Evolutionary conservation across 2,329 filamentous ascomycete genomes (phyloP).

Genomic region (Chaetomium globosum): DNA sequence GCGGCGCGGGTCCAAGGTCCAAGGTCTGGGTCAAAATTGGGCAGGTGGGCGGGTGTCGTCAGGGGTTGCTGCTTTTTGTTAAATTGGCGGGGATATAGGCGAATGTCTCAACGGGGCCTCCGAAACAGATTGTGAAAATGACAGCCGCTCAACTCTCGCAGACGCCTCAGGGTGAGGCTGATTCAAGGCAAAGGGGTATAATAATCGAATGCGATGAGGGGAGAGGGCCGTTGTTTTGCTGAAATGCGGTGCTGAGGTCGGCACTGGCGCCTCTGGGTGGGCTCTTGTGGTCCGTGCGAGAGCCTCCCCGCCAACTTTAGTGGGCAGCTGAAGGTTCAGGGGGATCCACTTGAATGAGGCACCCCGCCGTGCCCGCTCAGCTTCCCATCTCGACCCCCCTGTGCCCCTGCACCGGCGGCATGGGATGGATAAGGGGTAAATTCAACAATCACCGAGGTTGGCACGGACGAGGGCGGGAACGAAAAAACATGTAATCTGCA

Average conservation of each 20-base stretch:
- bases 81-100: background rate
- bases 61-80: slow-evolving; percentile 18
- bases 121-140: background rate
- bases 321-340: slow-evolving; percentile 11
- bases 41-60: slow-evolving; percentile 33
- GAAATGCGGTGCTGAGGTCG: slow-evolving; percentile 16
- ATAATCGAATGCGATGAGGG: slow-evolving; percentile 21
- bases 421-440: background rate
- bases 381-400: slow-evolving; percentile 8
- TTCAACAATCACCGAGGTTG: background rate
- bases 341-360: background rate
- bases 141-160: slow-evolving; percentile 4
- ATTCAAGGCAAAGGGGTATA: slow-evolving; percentile 24
- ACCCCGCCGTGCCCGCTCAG: slow-evolving; percentile 14
- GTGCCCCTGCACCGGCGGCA: background rate
- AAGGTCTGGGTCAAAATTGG: slow-evolving; percentile 38
- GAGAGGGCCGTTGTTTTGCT: slow-evolving; percentile 23
- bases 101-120: background rate
- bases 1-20: slow-evolving; percentile 36
- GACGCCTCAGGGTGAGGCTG: slow-evolving; percentile 1
- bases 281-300: slow-evolving; percentile 23
- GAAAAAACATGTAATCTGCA: background rate
- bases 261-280: slow-evolving; percentile 10
- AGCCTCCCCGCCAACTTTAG: slow-evolving; percentile 21
- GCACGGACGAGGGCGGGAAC: background rate